Base-by-base conservation (phyloP, 208 protist genomes). In the Strigomonas culicis region DNA sequence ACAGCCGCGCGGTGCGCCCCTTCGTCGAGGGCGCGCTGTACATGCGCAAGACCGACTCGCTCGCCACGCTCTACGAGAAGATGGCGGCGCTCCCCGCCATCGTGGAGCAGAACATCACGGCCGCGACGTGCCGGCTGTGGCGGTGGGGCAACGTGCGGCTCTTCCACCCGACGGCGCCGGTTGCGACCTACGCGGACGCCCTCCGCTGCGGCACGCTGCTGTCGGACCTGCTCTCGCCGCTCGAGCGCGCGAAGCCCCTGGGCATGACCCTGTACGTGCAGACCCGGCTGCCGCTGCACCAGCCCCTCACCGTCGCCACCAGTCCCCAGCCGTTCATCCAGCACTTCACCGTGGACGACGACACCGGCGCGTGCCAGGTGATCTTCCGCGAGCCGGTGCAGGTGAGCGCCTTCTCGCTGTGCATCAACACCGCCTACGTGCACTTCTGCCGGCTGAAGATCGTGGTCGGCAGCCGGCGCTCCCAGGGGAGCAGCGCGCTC, bases 201-300 rank as follows among this genome's bases (percentile, higher is more conserved):
- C 8, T 68, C 2, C 25, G 46, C 25, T 25, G 51, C 19, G 41
- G 2, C 10, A 36, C 25, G 21, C 51, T 57, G 49, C 49, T 86
- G 19, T 46, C 39, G 4, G 60, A 75, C 27, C 73, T 74, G 25
- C 66, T 87, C 22, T 60, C 70, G 10, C 4, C 47, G 0, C 49
- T 68, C 0, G 80, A 83, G 51, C 61, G 44, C 43, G 63, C 63
- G 27, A 46, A 62, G 10, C 61, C 65, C 50, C 55, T 82, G 27
- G 61, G 57, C 25, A 41, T 87, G 22, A 78, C 59, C 60, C 31
- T 93, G 4, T 89, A 88, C 47, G 36, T 92, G 13, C 77, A 92
- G 46, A 61, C 60, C 51, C 67, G 73, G 24, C 68, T 78, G 36
- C 72, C 57, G 51, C 55, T 68, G 15, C 31, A 64, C n/a, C 63